Evolutionary conservation across 768 basidiomycete genomes (phyloP).

Genomic region (Boletus fagicola): DNA sequence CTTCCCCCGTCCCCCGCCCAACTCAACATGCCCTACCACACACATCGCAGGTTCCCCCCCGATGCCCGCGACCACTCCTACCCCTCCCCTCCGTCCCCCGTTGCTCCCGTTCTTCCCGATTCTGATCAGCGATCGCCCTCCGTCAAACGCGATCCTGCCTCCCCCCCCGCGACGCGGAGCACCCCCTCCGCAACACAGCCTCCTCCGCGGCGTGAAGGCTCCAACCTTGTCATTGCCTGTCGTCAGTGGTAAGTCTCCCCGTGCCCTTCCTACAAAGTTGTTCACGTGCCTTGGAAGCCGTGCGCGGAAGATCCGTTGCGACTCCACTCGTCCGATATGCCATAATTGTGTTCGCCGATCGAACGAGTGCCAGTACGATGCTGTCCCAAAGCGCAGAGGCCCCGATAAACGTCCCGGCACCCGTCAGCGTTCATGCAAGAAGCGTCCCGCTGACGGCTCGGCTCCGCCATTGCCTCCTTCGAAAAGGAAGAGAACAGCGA

Average conservation of each 20-base stretch:
- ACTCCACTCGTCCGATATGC: constrained; percentile 77
- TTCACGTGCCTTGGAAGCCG: constrained; percentile 55
- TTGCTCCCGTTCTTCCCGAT: constrained; percentile 21
- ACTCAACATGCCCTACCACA: constrained; percentile 20
- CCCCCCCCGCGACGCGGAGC: constrained; percentile 34
- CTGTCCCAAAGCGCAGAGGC: constrained; percentile 76
- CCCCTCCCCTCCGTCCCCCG: constrained; percentile 33
- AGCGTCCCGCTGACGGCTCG: constrained; percentile 58
- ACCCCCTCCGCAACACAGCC: constrained; percentile 24
- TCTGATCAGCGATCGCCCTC: constrained; percentile 33
- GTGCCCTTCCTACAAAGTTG: constrained; percentile 24
- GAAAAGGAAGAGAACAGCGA: constrained; percentile 50
- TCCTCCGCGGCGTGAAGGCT: constrained; percentile 52
- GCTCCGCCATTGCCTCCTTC: constrained; percentile 48
- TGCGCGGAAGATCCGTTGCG: constrained; percentile 82
- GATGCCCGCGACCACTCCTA: constrained; percentile 39
- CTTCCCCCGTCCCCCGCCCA: constrained; percentile 31
- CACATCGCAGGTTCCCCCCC: constrained; percentile 35
- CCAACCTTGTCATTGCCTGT: constrained; percentile 78
- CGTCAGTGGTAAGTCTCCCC: constrained; percentile 67
- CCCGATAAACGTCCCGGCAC: constrained; percentile 87
- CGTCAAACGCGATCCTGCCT: constrained; percentile 45
- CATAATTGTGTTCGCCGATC: constrained; percentile 78
- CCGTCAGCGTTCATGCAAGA: constrained; percentile 82
- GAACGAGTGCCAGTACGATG: constrained; percentile 78